Evolutionary conservation across 805 yeast species (phyloP).

Genomic region (Metschnikowia similis): DNA sequence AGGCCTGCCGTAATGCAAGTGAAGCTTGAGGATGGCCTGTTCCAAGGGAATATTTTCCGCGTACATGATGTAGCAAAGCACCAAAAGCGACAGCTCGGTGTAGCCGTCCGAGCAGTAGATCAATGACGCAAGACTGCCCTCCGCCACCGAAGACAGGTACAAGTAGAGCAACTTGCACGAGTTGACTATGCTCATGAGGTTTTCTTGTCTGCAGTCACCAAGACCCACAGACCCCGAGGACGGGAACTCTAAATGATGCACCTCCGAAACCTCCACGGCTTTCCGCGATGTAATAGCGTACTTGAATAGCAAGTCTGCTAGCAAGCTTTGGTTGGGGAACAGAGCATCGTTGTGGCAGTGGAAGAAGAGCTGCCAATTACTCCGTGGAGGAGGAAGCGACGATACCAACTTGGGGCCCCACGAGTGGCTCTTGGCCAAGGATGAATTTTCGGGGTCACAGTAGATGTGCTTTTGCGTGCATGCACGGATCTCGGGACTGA

Average conservation of each 20-base stretch:
- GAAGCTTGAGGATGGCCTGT: conserved; percentile 64
- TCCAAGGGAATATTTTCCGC: conserved; percentile 56
- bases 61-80: conserved; percentile 68
- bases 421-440: conserved; percentile 3
- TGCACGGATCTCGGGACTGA: conserved; percentile 6
- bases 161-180: conserved; percentile 63
- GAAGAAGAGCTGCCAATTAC: conserved; percentile 52
- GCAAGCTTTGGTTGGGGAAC: conserved; percentile 45
- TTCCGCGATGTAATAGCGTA: conserved; percentile 25
- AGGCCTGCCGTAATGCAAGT: conserved; percentile 64
- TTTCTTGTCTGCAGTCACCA: conserved; percentile 63
- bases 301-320: conserved; percentile 33
- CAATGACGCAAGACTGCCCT: conserved; percentile 41
- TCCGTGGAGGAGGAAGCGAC: conserved; percentile 41
- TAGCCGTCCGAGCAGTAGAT: conserved; percentile 88
- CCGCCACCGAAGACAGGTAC: conserved; percentile 28
- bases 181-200: conserved; percentile 60
- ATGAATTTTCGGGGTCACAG: conserved; percentile 16
- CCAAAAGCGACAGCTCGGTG: conserved; percentile 80
- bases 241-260: conserved; percentile 57
- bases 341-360: conserved; percentile 57
- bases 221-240: conserved; percentile 80
- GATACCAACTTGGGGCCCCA: conserved; percentile 7
- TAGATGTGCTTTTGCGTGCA: conserved; percentile 3
- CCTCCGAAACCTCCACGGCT: conserved; percentile 16